Base-by-base conservation (phyloP, 139 green algal species). In the Chlorokybus atmophyticus region DNA sequence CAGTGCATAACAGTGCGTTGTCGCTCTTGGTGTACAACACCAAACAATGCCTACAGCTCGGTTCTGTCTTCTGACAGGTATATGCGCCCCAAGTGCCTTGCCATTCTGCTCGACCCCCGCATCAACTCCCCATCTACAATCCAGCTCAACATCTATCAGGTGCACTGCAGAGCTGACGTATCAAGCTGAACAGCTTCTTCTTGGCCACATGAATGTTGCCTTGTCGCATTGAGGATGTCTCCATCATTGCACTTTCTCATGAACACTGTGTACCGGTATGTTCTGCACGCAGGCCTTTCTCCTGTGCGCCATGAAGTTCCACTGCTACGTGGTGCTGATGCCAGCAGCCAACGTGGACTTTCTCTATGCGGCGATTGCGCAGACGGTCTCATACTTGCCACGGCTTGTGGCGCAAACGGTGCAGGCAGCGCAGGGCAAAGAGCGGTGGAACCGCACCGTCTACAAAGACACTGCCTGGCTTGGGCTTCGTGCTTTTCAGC, bases 61-160 rank as follows among this genome's bases (percentile, higher is more conserved):
- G 72, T 74, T 71, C 32, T 56, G 69, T 4, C n/a, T n/a, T n/a
- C n/a, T n/a, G n/a, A n/a, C n/a, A n/a, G n/a, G n/a, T 94, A 87
- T 72, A 62, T 95, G 64, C 76, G 83, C 0, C 85, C 82, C 57
- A 95, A 95, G 78, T 77, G 78, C 59, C 75, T 85, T 55, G 71
- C 77, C 0, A 63, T 95, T 53, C 75, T 96, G 47, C 78, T 92
- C 56, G 88, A 96, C 68, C 29, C 41, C 10, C 42, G 48, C 55
- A 79, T 94, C 63, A 94, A 90, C 74, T 80, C 64, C 0, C 52
- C 62, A 2, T 3, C 27, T 4, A 93, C 83, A 0, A 67, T 87
- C 29, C 50, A 74, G 2, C 59, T 93, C 24, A 96, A 96, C 71
- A 71, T 95, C 1, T 74, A 58, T 52, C 78, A 93, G 81, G 57